Evolutionary conservation across 176 grass and related monocot genomes (phyloP), one percentile per base, ranked within the genome.

Genomic region (Phoenix roebelenii): DNA sequence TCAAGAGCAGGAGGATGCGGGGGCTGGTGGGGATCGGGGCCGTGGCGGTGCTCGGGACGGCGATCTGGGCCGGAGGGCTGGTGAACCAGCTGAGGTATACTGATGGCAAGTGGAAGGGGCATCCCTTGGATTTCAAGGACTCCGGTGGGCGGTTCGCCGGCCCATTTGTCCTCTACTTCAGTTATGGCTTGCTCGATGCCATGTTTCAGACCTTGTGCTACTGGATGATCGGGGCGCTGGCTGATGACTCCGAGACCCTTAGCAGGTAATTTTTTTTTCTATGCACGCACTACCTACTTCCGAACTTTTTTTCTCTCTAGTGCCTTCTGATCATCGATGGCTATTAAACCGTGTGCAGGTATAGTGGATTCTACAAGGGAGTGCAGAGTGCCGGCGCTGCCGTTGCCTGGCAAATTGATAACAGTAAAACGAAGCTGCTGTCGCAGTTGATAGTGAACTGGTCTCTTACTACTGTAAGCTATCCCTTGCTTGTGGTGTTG

Each of bases 181-280:
- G 69, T 79, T 97, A 88, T 16, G 93, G 93, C 0, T 58, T 97
- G 63, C 76, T 97, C 18, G 93, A 97, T 25, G 87, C 93, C 62
- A 85, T 97, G 84, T 97, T 97, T 63, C 93, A 97, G 78, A 97
- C 62, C 77, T 73, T 97, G 51, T 81, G 89, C 77, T 97, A 97
- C 65, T 97, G 93, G 93, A 78, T 97, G 51, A 97, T 97, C 64
- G 93, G 93, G 30, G 69, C 84, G 0, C 70, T 97, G 9, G 81
- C 87, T 5, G 80, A 91, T 32, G 92, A 97, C 22, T 70, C 87
- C 0, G 35, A 88, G 18, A 75, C 89, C n/a, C 84, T 97, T 18
- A 97, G 92, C 87, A 91, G 92, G 92, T 95, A 76, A 44, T 14
- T 3, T 44, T 44, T 44, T 14, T 1, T 6, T 30, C 5, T 20